Base-by-base conservation (phyloP, 2,329 filamentous ascomycete genomes). In the Ascochyta fabae region DNA sequence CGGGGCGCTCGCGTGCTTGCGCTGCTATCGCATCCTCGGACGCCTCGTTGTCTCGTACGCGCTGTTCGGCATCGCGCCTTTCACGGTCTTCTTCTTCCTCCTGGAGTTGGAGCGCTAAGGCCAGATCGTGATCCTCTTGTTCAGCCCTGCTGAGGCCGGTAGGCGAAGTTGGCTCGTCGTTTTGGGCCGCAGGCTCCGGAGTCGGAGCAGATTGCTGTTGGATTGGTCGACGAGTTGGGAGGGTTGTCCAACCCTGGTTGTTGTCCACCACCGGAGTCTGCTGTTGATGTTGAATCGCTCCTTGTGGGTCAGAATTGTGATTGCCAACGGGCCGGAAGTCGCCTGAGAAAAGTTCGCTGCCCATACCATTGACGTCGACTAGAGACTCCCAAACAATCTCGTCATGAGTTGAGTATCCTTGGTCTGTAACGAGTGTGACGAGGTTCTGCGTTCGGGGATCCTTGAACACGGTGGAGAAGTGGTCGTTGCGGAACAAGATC, bases 301-400 rank as follows among this genome's bases (percentile, higher is more conserved):
- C 50, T 44, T 58, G 59, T 12, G 59, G 51, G 12, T 65, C 59
- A 3, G 69, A 55, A 24, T 59, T 63, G 48, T 67, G 67, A 64
- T 88, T 88, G 19, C 91, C 88, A n/a, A 97, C 90, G 0, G 90
- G 82, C 29, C 89, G 85, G 75, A 98, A 98, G 68, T 98, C 93
- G 1, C 95, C 95, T 0, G 92, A 92, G 64, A 92, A 91, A 67
- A 96, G 92, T 70, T 93, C 90, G 2, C 91, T 88, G 13, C 85
- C 85, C 67, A 90, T 88, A 7, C 95, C 95, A 47, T 88, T 95
- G 22, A 96, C 88, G 66, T 98, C 94, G 0, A 90, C 88, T 2
- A 99, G 81, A 9, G 89, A 95, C 76, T 99, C 95, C 95, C 95
- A 99, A 0, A 99, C 91, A 12, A 99, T 87, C 72, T 98, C 94